phyloP scores from a whole-genome alignment of 805 yeast genomes.

The Spathaspora passalidarum region DNA sequence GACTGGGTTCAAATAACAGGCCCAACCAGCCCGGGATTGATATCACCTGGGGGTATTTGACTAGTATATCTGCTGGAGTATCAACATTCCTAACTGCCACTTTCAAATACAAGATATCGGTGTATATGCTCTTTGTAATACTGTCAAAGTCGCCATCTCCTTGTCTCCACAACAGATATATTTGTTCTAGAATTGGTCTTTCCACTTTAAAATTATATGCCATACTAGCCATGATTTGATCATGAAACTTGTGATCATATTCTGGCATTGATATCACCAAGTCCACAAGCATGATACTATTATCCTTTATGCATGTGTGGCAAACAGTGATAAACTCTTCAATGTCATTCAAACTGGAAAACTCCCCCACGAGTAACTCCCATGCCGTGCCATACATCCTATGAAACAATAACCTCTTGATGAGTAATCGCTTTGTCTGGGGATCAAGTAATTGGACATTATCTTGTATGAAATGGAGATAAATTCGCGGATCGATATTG shows the following conservation, averaged over 20 bases:
- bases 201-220: background rate
- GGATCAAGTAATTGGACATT: slow-evolving; percentile 8
- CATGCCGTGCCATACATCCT: slow-evolving; percentile 28
- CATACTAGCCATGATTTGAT: slow-evolving; percentile 10
- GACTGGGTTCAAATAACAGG: slow-evolving; percentile 4
- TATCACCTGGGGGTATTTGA: slow-evolving; percentile 2
- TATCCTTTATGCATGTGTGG: slow-evolving; percentile 5
- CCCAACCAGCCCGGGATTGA: slow-evolving; percentile 6
- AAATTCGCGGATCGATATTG: slow-evolving; percentile 26
- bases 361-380: slow-evolving; percentile 23
- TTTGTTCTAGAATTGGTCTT: background rate
- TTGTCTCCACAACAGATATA: background rate
- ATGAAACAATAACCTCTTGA: slow-evolving; percentile 30
- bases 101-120: background rate
- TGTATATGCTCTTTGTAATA: background rate
- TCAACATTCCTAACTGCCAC: background rate
- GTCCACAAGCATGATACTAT: slow-evolving; percentile 24
- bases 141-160: background rate
- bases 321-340: slow-evolving; percentile 31
- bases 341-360: slow-evolving; percentile 30
- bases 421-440: slow-evolving; percentile 20
- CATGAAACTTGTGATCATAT: slow-evolving; percentile 11
- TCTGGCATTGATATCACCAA: slow-evolving; percentile 21
- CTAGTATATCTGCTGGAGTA: background rate
- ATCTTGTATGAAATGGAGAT: slow-evolving; percentile 15